Percentiles rank a stretch among this genome's conserved stretches.
Conservation (phyloP, 306 rosid species). For the Cicer yamashitae region DNA sequence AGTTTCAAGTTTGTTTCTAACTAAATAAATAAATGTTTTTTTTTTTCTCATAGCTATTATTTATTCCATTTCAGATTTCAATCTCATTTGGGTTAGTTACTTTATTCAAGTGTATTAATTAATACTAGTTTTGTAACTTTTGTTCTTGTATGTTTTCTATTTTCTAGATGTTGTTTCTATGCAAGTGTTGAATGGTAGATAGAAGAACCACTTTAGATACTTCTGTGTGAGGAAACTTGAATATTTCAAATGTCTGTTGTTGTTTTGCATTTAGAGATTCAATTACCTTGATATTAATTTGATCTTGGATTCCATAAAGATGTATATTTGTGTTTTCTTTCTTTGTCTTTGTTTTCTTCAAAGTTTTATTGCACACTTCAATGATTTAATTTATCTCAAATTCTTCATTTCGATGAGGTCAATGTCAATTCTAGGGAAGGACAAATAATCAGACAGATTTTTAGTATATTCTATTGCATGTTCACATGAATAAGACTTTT, state of each 20-base stretch:
- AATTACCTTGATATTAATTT: slow-evolving; percentile 35
- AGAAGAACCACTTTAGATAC: no score
- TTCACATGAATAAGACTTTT: slow-evolving; percentile 55
- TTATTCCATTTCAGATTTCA: slow-evolving; percentile 22
- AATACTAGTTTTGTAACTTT: neutral
- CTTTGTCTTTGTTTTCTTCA: slow-evolving; percentile 42
- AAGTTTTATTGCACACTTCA: slow-evolving; percentile 26
- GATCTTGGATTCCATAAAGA: slow-evolving; percentile 31
- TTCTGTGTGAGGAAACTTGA: no score
- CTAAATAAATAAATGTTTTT: slow-evolving; percentile 14
- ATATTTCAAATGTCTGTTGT: neutral
- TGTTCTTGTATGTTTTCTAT: neutral
- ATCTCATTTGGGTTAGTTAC: slow-evolving; percentile 35
- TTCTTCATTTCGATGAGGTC: slow-evolving; percentile 51
- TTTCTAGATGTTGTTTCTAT: neutral
- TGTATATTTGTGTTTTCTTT: slow-evolving; percentile 19
- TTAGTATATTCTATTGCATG: slow-evolving; percentile 55
- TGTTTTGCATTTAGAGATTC: slow-evolving; percentile 41
- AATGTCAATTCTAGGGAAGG: slow-evolving; percentile 56
- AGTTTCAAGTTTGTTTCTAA: slow-evolving; percentile 21
- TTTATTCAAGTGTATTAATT: neutral
- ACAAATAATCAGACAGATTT: slow-evolving; percentile 43
- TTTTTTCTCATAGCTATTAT: neutral
- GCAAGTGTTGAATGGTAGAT: no score
- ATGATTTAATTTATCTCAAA: slow-evolving; percentile 40